These are phyloP conservation scores for Rugonectria rugulosa DNA, from an alignment of 2,329 filamentous ascomycete species.

Conservation along the genomic window DNA sequence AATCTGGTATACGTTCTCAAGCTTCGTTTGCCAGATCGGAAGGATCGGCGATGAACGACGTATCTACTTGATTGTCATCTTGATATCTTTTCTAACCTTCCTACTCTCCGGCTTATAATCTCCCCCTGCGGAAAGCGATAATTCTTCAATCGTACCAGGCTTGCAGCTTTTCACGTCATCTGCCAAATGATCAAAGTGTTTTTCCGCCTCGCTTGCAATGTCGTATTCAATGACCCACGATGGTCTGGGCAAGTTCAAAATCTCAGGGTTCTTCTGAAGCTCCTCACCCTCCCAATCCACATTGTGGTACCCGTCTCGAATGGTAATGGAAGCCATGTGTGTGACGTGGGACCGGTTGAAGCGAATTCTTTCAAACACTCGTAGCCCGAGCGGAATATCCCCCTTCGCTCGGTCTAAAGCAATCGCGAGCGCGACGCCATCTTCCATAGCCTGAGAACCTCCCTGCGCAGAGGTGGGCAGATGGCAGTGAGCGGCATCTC, in stretches of 20 bases:
- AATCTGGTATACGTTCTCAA: too few relatives aligned
- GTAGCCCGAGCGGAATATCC: background rate
- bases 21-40: too few relatives aligned
- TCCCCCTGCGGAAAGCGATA: slow-evolving; percentile 5
- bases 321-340: background rate
- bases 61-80: too few relatives aligned
- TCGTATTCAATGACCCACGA: slow-evolving; percentile 7
- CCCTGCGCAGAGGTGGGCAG: slow-evolving; percentile 29
- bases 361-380: slow-evolving; percentile 3
- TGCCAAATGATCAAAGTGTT: slow-evolving; percentile 3
- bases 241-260: background rate
- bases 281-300: background rate
- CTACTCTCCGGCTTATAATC: background rate
- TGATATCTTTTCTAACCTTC: background rate
- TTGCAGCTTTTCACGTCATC: background rate
- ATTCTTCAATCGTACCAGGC: slow-evolving; percentile 2
- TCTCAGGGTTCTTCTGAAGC: background rate
- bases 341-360: slow-evolving; percentile 11
- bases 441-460: slow-evolving; percentile 31
- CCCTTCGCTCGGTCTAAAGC: slow-evolving; percentile 20
- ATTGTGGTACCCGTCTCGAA: background rate
- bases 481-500: slow-evolving; percentile 31
- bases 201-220: background rate
- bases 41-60: too few relatives aligned
- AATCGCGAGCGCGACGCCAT: slow-evolving; percentile 21